phyloP scores from a whole-genome alignment of 1,139 yeast genomes.

The Candida tropicalis region DNA sequence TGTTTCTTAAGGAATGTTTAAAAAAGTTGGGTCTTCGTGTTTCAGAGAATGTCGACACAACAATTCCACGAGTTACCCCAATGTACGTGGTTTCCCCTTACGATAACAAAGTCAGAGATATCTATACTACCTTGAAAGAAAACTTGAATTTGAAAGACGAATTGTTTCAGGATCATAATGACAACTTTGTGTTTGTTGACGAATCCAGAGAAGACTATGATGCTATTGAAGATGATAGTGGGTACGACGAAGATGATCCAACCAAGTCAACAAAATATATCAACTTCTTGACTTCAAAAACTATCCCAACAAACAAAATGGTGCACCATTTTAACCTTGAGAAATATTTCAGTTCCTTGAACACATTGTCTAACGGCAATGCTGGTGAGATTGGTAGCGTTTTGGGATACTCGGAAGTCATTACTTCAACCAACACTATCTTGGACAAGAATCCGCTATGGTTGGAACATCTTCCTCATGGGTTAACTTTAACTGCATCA shows the following conservation, averaged over 20 bases:
- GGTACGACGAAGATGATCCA: conserved; percentile 49
- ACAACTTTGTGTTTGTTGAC: conserved; percentile 52
- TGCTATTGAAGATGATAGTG: conserved; percentile 11
- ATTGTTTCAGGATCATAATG: conserved; percentile 53
- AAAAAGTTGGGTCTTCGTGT: conserved; percentile 68
- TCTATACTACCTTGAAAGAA: conserved; percentile 32
- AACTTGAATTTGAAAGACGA: conserved; percentile 47
- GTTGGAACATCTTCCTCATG: conserved; percentile 65
- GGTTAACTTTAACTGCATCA: conserved; percentile 73
- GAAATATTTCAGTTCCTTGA: conserved; percentile 54
- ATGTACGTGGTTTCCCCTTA: conserved; percentile 44
- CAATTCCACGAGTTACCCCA: conserved; percentile 75
- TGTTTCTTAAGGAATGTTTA: conserved; percentile 60
- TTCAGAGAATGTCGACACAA: conserved; percentile 46
- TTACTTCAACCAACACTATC: conserved; percentile 83
- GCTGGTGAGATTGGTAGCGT: conserved; percentile 57
- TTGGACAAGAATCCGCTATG: conserved; percentile 71
- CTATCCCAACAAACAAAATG: conserved; percentile 46
- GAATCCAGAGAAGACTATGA: conserved; percentile 21
- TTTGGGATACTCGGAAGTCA: conserved; percentile 81
- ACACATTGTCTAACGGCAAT: conserved; percentile 23
- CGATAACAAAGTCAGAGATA: conserved; percentile 22
- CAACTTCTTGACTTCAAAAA: conserved; percentile 41
- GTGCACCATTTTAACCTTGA: conserved; percentile 77
- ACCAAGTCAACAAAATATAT: conserved; percentile 58